Evolutionary conservation across 2,329 filamentous ascomycete species (phyloP).

Genomic region (Phaeosphaeria sp.): DNA sequence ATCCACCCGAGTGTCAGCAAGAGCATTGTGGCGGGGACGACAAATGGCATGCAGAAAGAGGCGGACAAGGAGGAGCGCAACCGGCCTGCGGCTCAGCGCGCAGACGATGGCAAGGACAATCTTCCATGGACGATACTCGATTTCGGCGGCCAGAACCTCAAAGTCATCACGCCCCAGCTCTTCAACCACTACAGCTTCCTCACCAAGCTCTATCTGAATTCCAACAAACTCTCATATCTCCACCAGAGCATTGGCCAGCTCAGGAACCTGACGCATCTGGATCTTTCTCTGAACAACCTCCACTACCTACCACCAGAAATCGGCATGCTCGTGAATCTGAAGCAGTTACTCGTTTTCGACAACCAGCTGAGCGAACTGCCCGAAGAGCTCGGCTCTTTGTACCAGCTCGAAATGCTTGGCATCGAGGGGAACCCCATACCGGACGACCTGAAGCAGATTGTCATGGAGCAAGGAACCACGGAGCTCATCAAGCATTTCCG

Average conservation of each 20-base stretch:
- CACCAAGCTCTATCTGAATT: slow-evolving; percentile 89
- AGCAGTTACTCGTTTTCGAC: slow-evolving; percentile 85
- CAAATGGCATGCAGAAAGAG: slow-evolving; percentile 58
- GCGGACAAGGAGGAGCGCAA: slow-evolving; percentile 66
- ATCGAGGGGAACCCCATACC: slow-evolving; percentile 91
- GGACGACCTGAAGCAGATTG: slow-evolving; percentile 75
- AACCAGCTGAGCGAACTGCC: slow-evolving; percentile 86
- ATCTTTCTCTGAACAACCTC: slow-evolving; percentile 88
- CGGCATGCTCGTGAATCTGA: slow-evolving; percentile 94
- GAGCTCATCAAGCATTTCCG: slow-evolving; percentile 82
- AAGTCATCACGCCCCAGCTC: slow-evolving; percentile 77
- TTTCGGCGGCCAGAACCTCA: slow-evolving; percentile 92
- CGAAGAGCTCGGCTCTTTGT: slow-evolving; percentile 85
- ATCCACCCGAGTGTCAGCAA: slow-evolving; percentile 74
- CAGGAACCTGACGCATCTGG: slow-evolving; percentile 80
- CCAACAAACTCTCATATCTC: slow-evolving; percentile 85
- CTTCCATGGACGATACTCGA: slow-evolving; percentile 95
- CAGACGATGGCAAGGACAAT: slow-evolving; percentile 49
- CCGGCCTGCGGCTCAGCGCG: slow-evolving; percentile 66
- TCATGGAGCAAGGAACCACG: slow-evolving; percentile 87
- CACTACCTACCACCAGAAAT: slow-evolving; percentile 84
- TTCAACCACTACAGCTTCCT: slow-evolving; percentile 84
- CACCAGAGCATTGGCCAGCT: slow-evolving; percentile 83
- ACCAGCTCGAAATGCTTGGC: slow-evolving; percentile 85
- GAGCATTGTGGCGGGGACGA: slow-evolving; percentile 64